Evolutionary conservation across 306 rosid species (phyloP), one percentile per base, ranked within the genome.

Genomic region (Dryas drummondii): DNA sequence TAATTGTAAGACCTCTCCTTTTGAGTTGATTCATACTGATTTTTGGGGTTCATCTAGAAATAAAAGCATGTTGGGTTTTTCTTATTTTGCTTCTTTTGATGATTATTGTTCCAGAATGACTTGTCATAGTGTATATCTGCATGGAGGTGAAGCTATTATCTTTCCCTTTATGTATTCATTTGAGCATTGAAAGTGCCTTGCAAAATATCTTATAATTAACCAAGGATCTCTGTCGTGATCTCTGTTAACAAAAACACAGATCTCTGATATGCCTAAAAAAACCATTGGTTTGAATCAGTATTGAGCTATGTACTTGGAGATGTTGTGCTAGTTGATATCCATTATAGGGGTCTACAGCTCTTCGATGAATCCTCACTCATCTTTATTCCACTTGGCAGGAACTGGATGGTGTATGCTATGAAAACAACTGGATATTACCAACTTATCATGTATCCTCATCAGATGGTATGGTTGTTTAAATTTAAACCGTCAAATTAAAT

Each of bases 391-490:
- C 16, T 47, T 76, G 68, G 68, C 90, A 86, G 87, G 87, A 83
- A 76, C 32, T 86, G 69, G 90, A 86, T 65, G 79, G 50, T n/a
- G 53, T 73, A 62, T 86, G 87, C 54, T 45, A 54, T 37, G 68
- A 71, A 75, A 86, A 83, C 74, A 61, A 78, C 73, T 87, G 94
- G 94, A 40, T 76, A 60, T 62, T 84, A 41, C 94, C 93, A 50
- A 84, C 80, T 72, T 89, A 87, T 78, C 72, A 51, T 44, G 65
- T 84, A 60, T 76, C 76, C 32, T 61, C 70, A 1, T 53, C 80
- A 82, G 79, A 77, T 60, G 97, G 98, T 90, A 78, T 19, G 78
- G 41, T 71, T 57, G 40, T 75, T 12, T 52, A 32, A 52, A n/a
- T 50, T 78, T 55, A 68, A 17, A 73, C 19, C 66, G 61, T 65